Conservation (phyloP, 495 filamentous ascomycete genomes). For the Penicillium fimorum region DNA sequence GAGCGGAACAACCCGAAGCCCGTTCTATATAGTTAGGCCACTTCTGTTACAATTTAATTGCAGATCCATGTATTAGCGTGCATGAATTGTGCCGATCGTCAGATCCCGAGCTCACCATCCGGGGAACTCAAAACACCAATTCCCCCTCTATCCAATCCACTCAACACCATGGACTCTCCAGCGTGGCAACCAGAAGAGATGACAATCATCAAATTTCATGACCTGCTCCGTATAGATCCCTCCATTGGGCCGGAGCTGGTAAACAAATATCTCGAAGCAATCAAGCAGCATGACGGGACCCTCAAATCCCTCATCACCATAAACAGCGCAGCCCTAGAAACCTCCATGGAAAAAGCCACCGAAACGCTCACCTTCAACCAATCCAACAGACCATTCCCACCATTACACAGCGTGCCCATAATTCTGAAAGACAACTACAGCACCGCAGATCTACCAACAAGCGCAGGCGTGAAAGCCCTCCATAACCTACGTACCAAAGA, state of each 20-base stretch:
- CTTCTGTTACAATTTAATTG: background rate
- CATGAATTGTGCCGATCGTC: constrained; percentile 1
- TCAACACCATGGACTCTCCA: background rate
- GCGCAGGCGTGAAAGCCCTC: constrained; percentile 51
- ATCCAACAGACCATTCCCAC: constrained; percentile 10
- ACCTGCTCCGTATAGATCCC: constrained; percentile 45
- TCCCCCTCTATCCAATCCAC: background rate
- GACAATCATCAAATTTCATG: constrained; percentile 54
- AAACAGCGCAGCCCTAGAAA: constrained; percentile 45
- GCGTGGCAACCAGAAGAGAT: constrained; percentile 37
- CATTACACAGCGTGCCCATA: constrained; percentile 53
- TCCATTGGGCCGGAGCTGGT: constrained; percentile 53
- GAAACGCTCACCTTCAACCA: constrained; percentile 38
- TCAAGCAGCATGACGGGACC: constrained; percentile 53
- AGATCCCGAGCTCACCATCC: background rate
- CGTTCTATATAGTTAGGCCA: background rate
- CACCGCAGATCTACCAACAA: constrained; percentile 53
- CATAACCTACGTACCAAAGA: constrained; percentile 37
- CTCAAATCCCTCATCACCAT: constrained; percentile 58
- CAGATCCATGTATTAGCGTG: background rate
- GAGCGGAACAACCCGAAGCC: constrained; percentile 2
- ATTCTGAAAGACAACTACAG: constrained; percentile 66
- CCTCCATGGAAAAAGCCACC: constrained; percentile 49
- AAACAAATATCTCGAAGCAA: constrained; percentile 54
- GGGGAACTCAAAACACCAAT: background rate